phyloP scores from a whole-genome alignment of 2,329 filamentous ascomycete genomes.

The Claviceps monticola region DNA sequence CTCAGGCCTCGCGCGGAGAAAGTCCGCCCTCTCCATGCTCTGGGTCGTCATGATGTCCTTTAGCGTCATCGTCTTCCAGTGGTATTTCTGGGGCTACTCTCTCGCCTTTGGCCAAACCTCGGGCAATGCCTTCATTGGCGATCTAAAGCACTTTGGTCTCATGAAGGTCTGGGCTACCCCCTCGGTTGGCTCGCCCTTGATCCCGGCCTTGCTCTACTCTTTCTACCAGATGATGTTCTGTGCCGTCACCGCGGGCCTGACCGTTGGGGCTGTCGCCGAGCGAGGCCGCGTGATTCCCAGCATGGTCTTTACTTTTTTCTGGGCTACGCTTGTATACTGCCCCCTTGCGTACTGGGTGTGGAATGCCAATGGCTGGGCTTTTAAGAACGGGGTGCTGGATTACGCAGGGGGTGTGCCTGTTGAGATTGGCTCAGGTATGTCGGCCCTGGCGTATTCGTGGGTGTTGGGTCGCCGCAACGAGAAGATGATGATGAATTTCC shows the following conservation, averaged over 20 bases:
- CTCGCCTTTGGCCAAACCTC: slow-evolving; percentile 75
- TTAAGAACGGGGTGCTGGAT: slow-evolving; percentile 81
- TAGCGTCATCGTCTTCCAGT: slow-evolving; percentile 88
- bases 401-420: slow-evolving; percentile 95
- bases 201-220: slow-evolving; percentile 81
- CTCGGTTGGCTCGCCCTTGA: slow-evolving; percentile 76
- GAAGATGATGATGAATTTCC: slow-evolving; percentile 99
- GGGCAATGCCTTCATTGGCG: slow-evolving; percentile 82
- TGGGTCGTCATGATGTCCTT: slow-evolving; percentile 94
- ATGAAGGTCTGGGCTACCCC: slow-evolving; percentile 70
- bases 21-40: slow-evolving; percentile 92
- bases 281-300: slow-evolving; percentile 83
- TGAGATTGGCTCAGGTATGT: slow-evolving; percentile 90
- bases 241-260: slow-evolving; percentile 79
- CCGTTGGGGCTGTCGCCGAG: slow-evolving; percentile 85
- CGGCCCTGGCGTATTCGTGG: slow-evolving; percentile 89
- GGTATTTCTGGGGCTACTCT: slow-evolving; percentile 99
- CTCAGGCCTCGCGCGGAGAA: slow-evolving; percentile 90
- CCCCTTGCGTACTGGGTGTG: slow-evolving; percentile 93
- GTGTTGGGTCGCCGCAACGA: slow-evolving; percentile 91
- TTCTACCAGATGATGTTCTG: slow-evolving; percentile 99
- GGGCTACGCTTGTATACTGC: slow-evolving; percentile 96
- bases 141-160: slow-evolving; percentile 79
- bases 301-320: slow-evolving; percentile 92
- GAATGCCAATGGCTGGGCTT: slow-evolving; percentile 90